A percentile compares a stretch with the other conserved stretches of the same genome.
These are phyloP conservation scores for Hydnum rufescens DNA, from an alignment of 768 basidiomycete genomes.

Conservation along the genomic window DNA sequence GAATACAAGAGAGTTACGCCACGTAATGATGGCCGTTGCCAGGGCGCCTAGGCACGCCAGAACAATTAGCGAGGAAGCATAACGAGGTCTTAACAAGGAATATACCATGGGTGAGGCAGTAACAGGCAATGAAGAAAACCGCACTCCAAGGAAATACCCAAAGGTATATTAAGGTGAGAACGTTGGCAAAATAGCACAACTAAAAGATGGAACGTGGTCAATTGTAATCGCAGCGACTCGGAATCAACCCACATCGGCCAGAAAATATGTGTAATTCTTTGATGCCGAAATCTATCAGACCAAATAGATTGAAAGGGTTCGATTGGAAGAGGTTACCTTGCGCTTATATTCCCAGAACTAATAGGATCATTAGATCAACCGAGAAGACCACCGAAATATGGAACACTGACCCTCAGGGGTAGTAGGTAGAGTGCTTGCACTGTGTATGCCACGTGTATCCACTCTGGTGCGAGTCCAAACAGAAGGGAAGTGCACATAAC, in stretches of 20 bases:
- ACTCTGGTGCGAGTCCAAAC: conserved; percentile 76
- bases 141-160: conserved; percentile 71
- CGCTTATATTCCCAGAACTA: too few species aligned
- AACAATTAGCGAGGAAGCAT: conserved; percentile 1
- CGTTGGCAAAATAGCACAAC: conserved; percentile 82
- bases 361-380: too few species aligned
- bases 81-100: conserved; percentile 1
- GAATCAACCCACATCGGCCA: not conserved
- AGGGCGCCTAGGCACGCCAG: conserved; percentile 30
- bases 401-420: conserved; percentile 28
- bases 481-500: conserved; percentile 67
- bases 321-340: too few species aligned
- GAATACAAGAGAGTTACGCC: conserved; percentile 97
- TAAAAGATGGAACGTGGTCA: conserved; percentile 12
- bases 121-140: conserved; percentile 75
- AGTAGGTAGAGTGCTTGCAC: conserved; percentile 57
- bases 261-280: not conserved
- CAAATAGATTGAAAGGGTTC: too few species aligned
- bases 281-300: too few species aligned
- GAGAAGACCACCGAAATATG: too few species aligned
- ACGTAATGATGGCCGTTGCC: conserved; percentile 89
- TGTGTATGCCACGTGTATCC: conserved; percentile 79
- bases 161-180: conserved; percentile 79
- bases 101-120: conserved; percentile 66
- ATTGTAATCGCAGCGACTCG: not conserved